Evolutionary conservation across 2,329 filamentous ascomycete species (phyloP).

Genomic region (Colletotrichum liriopes): DNA sequence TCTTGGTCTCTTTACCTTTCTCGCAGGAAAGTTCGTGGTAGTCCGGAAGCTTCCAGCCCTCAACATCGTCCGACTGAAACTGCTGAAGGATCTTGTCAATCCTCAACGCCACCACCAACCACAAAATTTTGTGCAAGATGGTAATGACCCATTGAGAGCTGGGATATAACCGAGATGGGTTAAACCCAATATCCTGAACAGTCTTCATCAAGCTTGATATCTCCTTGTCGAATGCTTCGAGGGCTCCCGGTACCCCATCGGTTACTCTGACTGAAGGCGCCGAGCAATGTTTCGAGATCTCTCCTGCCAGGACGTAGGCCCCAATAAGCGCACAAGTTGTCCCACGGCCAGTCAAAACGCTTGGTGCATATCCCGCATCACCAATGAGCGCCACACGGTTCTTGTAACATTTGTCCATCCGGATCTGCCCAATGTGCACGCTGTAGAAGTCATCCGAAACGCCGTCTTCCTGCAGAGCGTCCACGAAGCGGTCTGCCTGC

Average conservation of each 20-base stretch:
- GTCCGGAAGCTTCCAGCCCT: slow-evolving; percentile 34
- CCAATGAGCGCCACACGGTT: slow-evolving; percentile 67
- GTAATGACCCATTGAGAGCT: slow-evolving; percentile 27
- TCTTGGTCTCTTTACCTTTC: not conserved
- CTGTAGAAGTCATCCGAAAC: slow-evolving; percentile 65
- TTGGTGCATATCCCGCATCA: slow-evolving; percentile 68
- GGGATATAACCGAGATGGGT: slow-evolving; percentile 34
- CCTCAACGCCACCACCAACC: slow-evolving; percentile 19
- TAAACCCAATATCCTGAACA: slow-evolving; percentile 52
- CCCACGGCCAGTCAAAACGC: slow-evolving; percentile 65
- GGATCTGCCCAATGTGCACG: slow-evolving; percentile 61
- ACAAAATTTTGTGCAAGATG: slow-evolving; percentile 21
- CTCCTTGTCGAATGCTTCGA: slow-evolving; percentile 60
- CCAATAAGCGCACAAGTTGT: slow-evolving; percentile 64
- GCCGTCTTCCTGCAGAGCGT: slow-evolving; percentile 45
- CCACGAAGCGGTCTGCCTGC: slow-evolving; percentile 60
- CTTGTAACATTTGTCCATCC: slow-evolving; percentile 58
- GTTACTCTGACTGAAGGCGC: not conserved
- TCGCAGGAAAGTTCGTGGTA: slow-evolving; percentile 9
- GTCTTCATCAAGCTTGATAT: slow-evolving; percentile 62
- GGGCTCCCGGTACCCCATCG: slow-evolving; percentile 50
- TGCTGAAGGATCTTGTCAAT: slow-evolving; percentile 34
- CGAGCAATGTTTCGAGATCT: slow-evolving; percentile 54
- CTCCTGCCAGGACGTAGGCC: slow-evolving; percentile 72
- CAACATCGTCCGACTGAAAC: slow-evolving; percentile 33